Evolutionary conservation across 2,329 filamentous ascomycete species (phyloP), one percentile per base, ranked within the genome.

Genomic region (Zarea fungicola): DNA sequence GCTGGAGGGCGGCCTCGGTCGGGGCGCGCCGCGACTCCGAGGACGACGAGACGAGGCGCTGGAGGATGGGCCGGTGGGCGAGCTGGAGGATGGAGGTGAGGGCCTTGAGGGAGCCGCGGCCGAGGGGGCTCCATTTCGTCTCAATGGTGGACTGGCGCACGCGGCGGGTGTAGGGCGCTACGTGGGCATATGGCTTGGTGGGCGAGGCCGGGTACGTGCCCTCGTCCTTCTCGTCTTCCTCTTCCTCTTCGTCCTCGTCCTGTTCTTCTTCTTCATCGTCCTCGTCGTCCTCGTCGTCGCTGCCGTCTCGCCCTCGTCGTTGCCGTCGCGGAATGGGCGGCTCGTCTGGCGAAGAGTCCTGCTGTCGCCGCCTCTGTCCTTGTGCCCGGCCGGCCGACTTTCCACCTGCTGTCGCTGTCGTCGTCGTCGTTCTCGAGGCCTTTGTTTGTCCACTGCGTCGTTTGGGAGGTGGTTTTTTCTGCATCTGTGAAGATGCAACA

Each of bases 141-240:
- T 85, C 76, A 50, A 95, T 85, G 31, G 74, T 77, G 23, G 77
- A 75, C 52, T 76, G 78, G n/a, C 81, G 78, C 36, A 89, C 70
- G 35, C 70, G 71, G 29, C 73, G 75, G 11, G 70, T 75, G 25
- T 70, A 70, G 13, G 77, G 64, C 6, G 72, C 68, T 42, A 84
- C 65, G 55, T 79, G 75, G 37, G 73, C 71, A 60, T 77, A 81
- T 21, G 62, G 60, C 28, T 53, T 70, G 56, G 51, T 49, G 2
- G 65, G 62, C 3, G 66, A 63, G 13, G 59, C 53, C 4, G 58
- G 50, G 18, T 52, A 54, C 29, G 51, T 37, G 36, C 52, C 49
- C 8, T 54, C 51, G 9, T 37, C 45, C 50, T 42, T 21, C 21
- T 42, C 43, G 31, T 42, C 37, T 35, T 36, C 40, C 21, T 23